These are phyloP conservation scores for Heritiera fomes DNA, from an alignment of 345 rosid genomes.

Conservation along the genomic window DNA sequence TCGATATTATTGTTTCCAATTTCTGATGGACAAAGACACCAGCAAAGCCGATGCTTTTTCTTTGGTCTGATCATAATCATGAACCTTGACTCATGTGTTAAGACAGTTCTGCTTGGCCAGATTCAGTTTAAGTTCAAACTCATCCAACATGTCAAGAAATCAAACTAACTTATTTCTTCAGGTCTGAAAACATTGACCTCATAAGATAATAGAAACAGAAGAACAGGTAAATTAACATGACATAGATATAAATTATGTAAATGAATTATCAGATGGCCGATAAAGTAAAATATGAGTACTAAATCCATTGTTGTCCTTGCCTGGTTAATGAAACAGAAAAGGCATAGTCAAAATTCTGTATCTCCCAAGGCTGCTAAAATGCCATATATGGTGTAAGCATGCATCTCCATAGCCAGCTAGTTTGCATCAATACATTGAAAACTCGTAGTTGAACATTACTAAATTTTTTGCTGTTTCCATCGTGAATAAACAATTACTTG, in stretches of 20 bases:
- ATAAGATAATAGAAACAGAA: background rate
- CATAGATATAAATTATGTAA: too few species aligned
- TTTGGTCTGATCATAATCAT: background rate
- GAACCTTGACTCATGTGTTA: background rate
- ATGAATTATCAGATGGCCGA: too few species aligned
- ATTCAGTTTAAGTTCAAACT: background rate
- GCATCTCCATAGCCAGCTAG: background rate
- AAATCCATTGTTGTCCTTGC: background rate
- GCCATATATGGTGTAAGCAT: background rate
- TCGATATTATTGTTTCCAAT: slow-evolving; percentile 23
- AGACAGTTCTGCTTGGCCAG: background rate
- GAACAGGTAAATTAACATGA: background rate
- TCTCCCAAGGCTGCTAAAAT: background rate
- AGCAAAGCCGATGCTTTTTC: background rate
- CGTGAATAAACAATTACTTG: background rate
- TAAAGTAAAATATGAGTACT: background rate
- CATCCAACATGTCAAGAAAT: background rate
- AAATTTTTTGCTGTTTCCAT: background rate
- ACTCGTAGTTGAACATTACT: background rate
- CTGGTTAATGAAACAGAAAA: background rate
- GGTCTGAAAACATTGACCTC: background rate
- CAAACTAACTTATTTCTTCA: background rate
- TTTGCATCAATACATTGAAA: background rate
- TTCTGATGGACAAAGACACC: slow-evolving; percentile 29
- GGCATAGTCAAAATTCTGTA: background rate